Base-by-base conservation (phyloP, 306 rosid genomes). In the Cucurbita ficifolia region DNA sequence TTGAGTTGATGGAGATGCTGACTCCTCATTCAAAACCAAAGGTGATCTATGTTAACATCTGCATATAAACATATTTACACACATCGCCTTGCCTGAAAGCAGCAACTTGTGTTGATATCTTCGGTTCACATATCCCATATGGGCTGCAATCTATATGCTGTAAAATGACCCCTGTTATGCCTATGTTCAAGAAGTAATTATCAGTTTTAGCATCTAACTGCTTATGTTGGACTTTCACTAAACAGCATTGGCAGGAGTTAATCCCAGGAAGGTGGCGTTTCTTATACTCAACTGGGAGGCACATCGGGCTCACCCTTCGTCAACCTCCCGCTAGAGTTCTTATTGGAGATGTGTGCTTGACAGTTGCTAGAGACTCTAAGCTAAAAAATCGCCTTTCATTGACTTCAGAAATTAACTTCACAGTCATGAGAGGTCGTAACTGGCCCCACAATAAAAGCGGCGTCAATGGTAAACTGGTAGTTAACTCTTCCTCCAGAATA, bases 191-290 rank as follows among this genome's bases (percentile, higher is more conserved):
- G 18, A 5, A 45, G n/a, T 65, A 65, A 49, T 49, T 33, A 35
- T 29, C 24, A 51, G 52, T 72, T 54, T 6, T 72, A 19, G 67
- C 51, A 54, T 54, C 52, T 21, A 73, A 53, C n/a, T 38, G 18
- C 53, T 33, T 52, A 12, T 12, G 42, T 35, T 68, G 43, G 48
- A 52, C 36, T 65, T 35, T 68, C 51, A 45, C 29, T 53, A 21
- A 69, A 70, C 82, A 93, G 98, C 87, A 83, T 80, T 93, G 96
- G 97, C 84, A 84, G 85, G 97, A 93, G 76, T 74, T 87, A 71
- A 84, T 93, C 60, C 98, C 92, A 19, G 98, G 98, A 76, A 93
- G 88, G 85, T 93, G 98, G 98, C 94, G 98, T 72, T 82, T 93
- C 13, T 77, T 93, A 74, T 93, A 90, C 81, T 87, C 90, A 77